Evolutionary conservation across 495 filamentous ascomycete species (phyloP), one percentile per base, ranked within the genome.

Genomic region (Durotheca rogersii): DNA sequence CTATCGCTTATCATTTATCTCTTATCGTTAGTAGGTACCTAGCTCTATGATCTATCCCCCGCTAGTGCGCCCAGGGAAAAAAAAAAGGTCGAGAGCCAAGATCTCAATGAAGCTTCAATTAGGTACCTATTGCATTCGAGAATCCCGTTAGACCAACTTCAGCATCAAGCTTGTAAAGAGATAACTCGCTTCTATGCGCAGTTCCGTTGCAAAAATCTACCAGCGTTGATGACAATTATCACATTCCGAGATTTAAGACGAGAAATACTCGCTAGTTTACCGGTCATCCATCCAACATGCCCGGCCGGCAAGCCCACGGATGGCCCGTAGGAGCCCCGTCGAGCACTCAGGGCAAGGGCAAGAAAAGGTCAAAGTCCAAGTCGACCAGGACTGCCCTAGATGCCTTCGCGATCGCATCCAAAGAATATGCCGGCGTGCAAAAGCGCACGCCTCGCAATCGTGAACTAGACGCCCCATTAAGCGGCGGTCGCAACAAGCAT

Each of bases 321-420:
- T 51, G 71, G 46, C 56, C 74, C 20, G 56, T 75, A 32, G 69
- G 68, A 56, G 45, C 70, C 64, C 62, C 56, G 67, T 1, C 56
- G 48, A 48, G 60, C 65, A 20, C 49, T 10, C 35, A 20, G 10
- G 66, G 65, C 46, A 83, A 78, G 54, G 67, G 67, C 42, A 81
- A 79, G 51, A 71, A 67, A 42, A 72, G 76, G 37, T 69, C 72
- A 1, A 69, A 74, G 29, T 62, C 71, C 6, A 71, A 68, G 34
- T 57, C 65, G 10, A 63, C 73, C 39, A 74, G 73, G 43, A 85
- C 84, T 41, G 81, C 81, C 4, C 76, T 94, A 27, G 82, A 96
- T 64, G 93, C 93, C 23, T 86, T 95, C 54, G 76, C 92, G 30
- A 88, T 93, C 60, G 93, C 93, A 27, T 81, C 83, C 30, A 74